A percentile compares a stretch with the other conserved stretches of the same genome.
phyloP scores from a whole-genome alignment of 805 yeast genomes.

The Candida maltosa region DNA sequence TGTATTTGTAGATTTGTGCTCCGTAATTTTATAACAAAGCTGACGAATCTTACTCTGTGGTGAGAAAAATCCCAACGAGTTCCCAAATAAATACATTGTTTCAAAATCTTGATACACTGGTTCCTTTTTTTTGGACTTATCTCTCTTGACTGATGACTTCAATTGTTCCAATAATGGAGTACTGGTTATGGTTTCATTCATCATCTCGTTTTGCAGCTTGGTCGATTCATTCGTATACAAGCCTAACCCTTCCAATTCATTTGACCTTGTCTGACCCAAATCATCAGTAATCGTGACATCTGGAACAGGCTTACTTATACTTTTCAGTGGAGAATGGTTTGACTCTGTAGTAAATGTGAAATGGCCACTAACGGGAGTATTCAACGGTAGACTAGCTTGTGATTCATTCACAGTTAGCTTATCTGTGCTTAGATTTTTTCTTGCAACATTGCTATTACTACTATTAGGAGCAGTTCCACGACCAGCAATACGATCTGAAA shows the following conservation, averaged over 20 bases:
- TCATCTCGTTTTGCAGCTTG: background rate
- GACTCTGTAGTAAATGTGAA: constrained; percentile 1
- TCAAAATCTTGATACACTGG: background rate
- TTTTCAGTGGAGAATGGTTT: background rate
- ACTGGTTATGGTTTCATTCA: background rate
- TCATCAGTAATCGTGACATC: constrained; percentile 4
- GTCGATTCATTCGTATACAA: constrained; percentile 1
- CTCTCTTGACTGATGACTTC: no score
- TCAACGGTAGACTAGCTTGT: background rate
- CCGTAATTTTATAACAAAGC: constrained; percentile 25
- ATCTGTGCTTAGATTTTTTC: background rate
- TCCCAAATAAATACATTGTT: constrained; percentile 30
- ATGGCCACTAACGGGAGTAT: constrained; percentile 5
- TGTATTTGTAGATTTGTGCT: constrained; percentile 27
- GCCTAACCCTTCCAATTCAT: constrained; percentile 8
- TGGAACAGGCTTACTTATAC: constrained; percentile 2
- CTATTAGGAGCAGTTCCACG: constrained; percentile 18
- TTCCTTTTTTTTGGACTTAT: background rate
- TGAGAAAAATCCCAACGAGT: constrained; percentile 27
- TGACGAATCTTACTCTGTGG: constrained; percentile 28
- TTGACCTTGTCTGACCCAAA: background rate
- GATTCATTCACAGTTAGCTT: constrained; percentile 1
- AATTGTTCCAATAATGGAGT: background rate
- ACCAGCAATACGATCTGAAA: constrained; percentile 37
- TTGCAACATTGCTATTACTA: constrained; percentile 4